A percentile compares a stretch with the other conserved stretches of the same genome.
These are phyloP conservation scores for Wickerhamomyces sp. DNA, from an alignment of 1,139 yeast species.

Conservation along the genomic window DNA sequence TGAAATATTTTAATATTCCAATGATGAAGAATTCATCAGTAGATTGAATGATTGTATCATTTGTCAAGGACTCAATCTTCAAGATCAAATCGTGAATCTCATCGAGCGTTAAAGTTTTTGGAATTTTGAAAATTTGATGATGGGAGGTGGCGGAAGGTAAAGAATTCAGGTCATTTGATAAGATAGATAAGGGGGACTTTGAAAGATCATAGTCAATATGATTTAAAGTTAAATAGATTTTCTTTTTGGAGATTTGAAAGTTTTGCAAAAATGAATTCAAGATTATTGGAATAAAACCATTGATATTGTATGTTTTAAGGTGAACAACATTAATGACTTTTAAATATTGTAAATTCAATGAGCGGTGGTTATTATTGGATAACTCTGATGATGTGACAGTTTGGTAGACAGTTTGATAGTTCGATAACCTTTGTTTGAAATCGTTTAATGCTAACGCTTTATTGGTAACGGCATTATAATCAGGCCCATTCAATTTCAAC, in stretches of 20 bases:
- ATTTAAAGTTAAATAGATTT: conserved; percentile 16
- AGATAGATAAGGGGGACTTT: background rate
- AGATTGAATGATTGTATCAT: conserved; percentile 17
- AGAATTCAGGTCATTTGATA: background rate
- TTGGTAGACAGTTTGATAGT: conserved; percentile 78
- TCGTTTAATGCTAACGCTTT: conserved; percentile 66
- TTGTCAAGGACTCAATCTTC: conserved; percentile 12
- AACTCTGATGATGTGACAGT: conserved; percentile 63
- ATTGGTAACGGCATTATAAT: conserved; percentile 61
- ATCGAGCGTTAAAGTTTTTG: conserved; percentile 7
- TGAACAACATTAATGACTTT: conserved; percentile 90
- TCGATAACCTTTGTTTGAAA: conserved; percentile 65
- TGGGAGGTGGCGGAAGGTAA: conserved; percentile 2
- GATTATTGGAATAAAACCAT: conserved; percentile 51
- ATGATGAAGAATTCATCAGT: conserved; percentile 16
- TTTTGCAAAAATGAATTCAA: conserved; percentile 16
- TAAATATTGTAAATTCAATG: conserved; percentile 49
- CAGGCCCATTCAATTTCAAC: conserved; percentile 80
- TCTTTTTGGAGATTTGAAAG: conserved; percentile 17
- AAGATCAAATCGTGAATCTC: conserved; percentile 19
- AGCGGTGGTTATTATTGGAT: conserved; percentile 17
- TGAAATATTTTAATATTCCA: conserved; percentile 21
- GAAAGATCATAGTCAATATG: conserved; percentile 1
- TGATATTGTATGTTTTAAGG: conserved; percentile 72
- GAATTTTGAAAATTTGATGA: conserved; percentile 1